Evolutionary conservation across 1,139 yeast species (phyloP).

Genomic region (Candida sojae): DNA sequence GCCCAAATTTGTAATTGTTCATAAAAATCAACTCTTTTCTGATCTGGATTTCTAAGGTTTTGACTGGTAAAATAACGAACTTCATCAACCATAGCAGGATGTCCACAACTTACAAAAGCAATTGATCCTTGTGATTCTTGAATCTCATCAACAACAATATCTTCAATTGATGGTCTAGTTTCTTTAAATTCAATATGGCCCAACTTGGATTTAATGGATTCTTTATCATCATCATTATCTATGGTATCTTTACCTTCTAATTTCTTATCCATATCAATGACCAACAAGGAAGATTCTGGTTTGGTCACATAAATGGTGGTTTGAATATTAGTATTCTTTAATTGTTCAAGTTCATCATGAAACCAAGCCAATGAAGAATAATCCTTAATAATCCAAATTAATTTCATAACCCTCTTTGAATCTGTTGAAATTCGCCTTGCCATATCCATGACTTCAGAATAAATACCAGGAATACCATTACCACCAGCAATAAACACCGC

Average conservation of each 20-base stretch:
- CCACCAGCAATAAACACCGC: conserved; percentile 48
- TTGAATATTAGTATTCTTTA: conserved; percentile 23
- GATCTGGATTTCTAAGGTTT: conserved; percentile 23
- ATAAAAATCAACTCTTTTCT: conserved; percentile 36
- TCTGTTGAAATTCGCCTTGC: conserved; percentile 21
- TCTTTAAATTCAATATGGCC: conserved; percentile 30
- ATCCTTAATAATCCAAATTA: conserved; percentile 39
- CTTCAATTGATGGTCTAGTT: conserved; percentile 35
- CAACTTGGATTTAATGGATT: conserved; percentile 21
- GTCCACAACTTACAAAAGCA: conserved; percentile 55
- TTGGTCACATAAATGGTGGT: conserved; percentile 32
- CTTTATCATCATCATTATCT: neutral
- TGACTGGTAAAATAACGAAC: conserved; percentile 37
- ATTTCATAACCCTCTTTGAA: conserved; percentile 23
- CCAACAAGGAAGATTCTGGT: conserved; percentile 18
- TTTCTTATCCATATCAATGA: conserved; percentile 8
- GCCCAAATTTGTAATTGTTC: conserved; percentile 47
- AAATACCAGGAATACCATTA: conserved; percentile 47
- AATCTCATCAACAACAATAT: conserved; percentile 27
- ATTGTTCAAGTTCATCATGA: conserved; percentile 27
- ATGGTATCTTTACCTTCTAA: neutral
- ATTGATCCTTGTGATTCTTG: conserved; percentile 33
- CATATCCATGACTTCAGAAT: conserved; percentile 34
- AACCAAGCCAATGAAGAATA: conserved; percentile 33
- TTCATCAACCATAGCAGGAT: conserved; percentile 53